Percentiles rank a stretch among this genome's conserved stretches.
Evolutionary conservation across 306 rosid species (phyloP).

Genomic region (Hippophae tibetana): DNA sequence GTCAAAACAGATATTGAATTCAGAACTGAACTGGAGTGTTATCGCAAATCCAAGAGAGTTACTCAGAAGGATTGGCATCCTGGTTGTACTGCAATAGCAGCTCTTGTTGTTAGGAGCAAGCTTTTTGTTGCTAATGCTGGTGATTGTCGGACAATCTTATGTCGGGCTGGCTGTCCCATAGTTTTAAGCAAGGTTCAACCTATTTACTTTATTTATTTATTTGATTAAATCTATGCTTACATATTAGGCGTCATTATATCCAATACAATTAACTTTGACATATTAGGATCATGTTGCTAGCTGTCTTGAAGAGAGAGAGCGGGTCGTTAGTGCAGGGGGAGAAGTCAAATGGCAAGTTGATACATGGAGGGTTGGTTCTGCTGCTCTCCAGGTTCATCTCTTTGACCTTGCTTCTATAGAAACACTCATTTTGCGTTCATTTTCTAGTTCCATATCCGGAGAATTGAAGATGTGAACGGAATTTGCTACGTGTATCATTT

Average conservation of each 20-base stretch:
- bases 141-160: conserved; percentile 80
- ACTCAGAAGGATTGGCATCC: conserved; percentile 82
- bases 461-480: background rate
- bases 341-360: conserved; percentile 84
- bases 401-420: background rate
- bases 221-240: background rate
- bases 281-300: conserved; percentile 90
- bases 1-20: conserved; percentile 68
- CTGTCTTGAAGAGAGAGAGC: conserved; percentile 77
- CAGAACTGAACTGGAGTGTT: conserved; percentile 56
- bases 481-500: too few species aligned
- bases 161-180: conserved; percentile 65
- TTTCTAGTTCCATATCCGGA: background rate
- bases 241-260: background rate
- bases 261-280: conserved; percentile 11
- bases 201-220: conserved; percentile 6
- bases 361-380: conserved; percentile 89
- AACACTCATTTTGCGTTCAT: background rate
- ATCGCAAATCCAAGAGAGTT: conserved; percentile 58
- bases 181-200: conserved; percentile 65
- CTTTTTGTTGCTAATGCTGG: conserved; percentile 83
- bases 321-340: conserved; percentile 62
- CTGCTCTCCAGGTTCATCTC: conserved; percentile 81
- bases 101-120: conserved; percentile 61
- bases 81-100: conserved; percentile 77